Evolutionary conservation across 1,139 yeast genomes (phyloP).

Genomic region (Protomyces inouyei): DNA sequence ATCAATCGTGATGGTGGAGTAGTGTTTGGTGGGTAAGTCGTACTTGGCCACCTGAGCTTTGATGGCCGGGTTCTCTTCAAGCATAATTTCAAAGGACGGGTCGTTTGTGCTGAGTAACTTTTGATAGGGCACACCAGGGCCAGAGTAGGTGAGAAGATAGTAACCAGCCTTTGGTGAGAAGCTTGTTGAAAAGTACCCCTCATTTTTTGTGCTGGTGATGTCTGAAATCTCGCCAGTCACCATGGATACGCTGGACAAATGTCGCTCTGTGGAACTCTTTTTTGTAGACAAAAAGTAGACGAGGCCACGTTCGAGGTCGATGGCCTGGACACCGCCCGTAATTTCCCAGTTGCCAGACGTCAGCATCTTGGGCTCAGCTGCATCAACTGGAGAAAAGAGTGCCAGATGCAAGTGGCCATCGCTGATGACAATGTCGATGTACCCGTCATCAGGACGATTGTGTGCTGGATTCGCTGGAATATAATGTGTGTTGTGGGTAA

Average conservation of each 20-base stretch:
- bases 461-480: constrained; percentile 55
- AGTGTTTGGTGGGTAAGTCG: constrained; percentile 35
- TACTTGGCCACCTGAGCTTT: constrained; percentile 21
- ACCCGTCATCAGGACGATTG: constrained; percentile 50
- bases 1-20: constrained; percentile 36
- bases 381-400: constrained; percentile 50
- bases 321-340: constrained; percentile 53
- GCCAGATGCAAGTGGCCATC: constrained; percentile 67
- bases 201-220: constrained; percentile 52
- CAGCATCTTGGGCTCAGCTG: constrained; percentile 49
- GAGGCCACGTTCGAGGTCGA: constrained; percentile 48
- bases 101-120: constrained; percentile 48
- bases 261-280: constrained; percentile 54
- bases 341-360: constrained; percentile 71
- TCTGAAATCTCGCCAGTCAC: constrained; percentile 46
- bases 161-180: constrained; percentile 58
- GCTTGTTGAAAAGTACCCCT: constrained; percentile 65
- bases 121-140: constrained; percentile 67
- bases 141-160: constrained; percentile 51
- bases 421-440: constrained; percentile 66
- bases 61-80: constrained; percentile 31
- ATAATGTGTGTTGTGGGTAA: constrained; percentile 63
- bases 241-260: constrained; percentile 49
- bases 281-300: constrained; percentile 64
- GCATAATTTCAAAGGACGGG: constrained; percentile 31